Evolutionary conservation across 2,329 filamentous ascomycete species (phyloP), one percentile per base, ranked within the genome.

Genomic region (Boeremia lycopersici): DNA sequence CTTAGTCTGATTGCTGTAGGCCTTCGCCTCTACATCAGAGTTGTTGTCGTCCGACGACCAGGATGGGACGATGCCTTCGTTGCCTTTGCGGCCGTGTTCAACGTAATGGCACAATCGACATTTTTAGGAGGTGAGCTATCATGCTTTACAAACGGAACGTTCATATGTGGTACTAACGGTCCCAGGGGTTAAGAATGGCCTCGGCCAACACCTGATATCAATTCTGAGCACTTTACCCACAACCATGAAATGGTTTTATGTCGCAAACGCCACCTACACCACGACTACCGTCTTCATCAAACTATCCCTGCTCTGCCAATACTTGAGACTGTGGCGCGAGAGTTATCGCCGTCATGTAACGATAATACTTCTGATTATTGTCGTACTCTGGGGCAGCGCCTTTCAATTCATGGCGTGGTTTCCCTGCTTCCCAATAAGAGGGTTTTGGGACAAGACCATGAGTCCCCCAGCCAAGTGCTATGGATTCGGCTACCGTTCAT

Each of bases 271-370:
- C 13, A 43, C 49, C 10, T 53, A 47, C n/a, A 42, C 38, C 9
- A 25, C 42, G 25, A 53, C 42, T 6, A 53, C 49, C 1, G 36
- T 53, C 2, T 53, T 23, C 31, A 47, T 53, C 38, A 53, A 53
- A 17, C 47, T 74, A 19, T 71, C 72, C 2, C 55, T 74, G 17
- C 63, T 74, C 2, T 58, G 63, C 17, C 72, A 74, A 47, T 74
- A 74, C 35, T 55, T 72, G 13, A 59, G 71, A 28, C 33, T 74
- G 0, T 74, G 72, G 53, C 54, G 38, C 6, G 35, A 57, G 4
- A 61, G 63, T 3, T 33, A 38, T 4, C 57, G 60, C 11, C 66
- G 64, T 15, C 53, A 26, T 13, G 23, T 61, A 8, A 64, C 59
- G 19, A 29, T 59, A 7, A 38, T 56, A 2, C 43, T 71, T 0